Evolutionary conservation across 106 monocot species (phyloP), one percentile per base, ranked within the genome.

Genomic region (Platanthera guangdongensis): DNA sequence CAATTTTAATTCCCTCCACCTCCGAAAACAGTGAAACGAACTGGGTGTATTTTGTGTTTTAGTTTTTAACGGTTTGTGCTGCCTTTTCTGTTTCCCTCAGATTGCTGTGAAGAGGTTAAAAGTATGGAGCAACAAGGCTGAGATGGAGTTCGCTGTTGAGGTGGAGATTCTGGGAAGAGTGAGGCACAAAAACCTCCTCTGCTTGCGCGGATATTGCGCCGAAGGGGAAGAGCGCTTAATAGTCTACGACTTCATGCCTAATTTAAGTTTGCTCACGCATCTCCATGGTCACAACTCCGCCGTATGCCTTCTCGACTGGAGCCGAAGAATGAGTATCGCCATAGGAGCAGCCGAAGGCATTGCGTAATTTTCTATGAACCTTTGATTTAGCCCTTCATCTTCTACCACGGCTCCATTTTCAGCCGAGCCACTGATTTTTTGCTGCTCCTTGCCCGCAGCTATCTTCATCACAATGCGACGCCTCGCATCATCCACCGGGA

Each of bases 401-500:
- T 60, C 59, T 39, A 39, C 39, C 39, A 39, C 3, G 39, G 39
- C 39, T 60, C 2, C 0, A 5, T 69, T 21, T 7, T 5, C 50
- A 21, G 15, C 2, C 9, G 9, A 6, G 19, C n/a, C 51, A 2
- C 51, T 15, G 14, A n/a, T 73, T 54, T 64, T 21, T 39, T 1
- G 14, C 53, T 74, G 11, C 4, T 55, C 13, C 5, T 22, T 10
- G 53, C 4, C 45, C 39, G 19, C 78, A 90, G 90, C 3, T 85
- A 85, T 70, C 84, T 90, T 54, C 90, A 90, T 57, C 86, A 90
- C 72, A 72, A 87, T 50, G 86, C 87, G 12, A 75, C 13, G 8
- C 19, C 19, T 9, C 9, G 5, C 3, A 21, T 55, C 19, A 19
- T 65, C 65, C 65, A 65, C 32, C 25, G 65, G 30, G 65, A 65